Base-by-base conservation (phyloP, 441 rosid genomes). In the Iberis amara region DNA sequence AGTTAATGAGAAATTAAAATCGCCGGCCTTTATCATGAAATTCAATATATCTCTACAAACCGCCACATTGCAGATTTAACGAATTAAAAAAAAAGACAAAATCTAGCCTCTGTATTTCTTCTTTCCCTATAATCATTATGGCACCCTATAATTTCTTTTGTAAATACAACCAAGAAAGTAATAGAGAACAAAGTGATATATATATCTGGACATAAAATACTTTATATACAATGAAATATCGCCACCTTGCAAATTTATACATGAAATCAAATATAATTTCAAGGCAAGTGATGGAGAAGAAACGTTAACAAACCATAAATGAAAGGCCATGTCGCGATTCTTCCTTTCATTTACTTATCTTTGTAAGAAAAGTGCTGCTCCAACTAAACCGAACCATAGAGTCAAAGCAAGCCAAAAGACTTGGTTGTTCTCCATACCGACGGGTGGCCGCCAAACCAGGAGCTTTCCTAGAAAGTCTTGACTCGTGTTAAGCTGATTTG, bases 361-460 rank as follows among this genome's bases (percentile, higher is more conserved):
- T 69, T 88, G 96, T 43, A 83, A 70, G 55, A 88, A 6, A 43
- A 91, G 69, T 12, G 98, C 91, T 39, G 96, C 89, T 49, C 94
- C 95, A 48, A 91, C 95, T 75, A 91, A 78, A 43, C 85, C 83
- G 9, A 91, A 55, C 98, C 98, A 87, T 5, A 88, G 33, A 4
- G 91, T 72, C 71, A 91, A 68, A 44, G 82, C 77, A 30, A 80
- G 64, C 98, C 96, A 91, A 52, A 91, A 88, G 5, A 71, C 77
- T 30, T 55, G 51, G 68, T 66, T 91, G 65, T 85, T 91, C 70
- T 77, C 88, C 61, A 76, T 41, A 4, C 91, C 98, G 0, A 30
- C 65, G 0, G 87, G 87, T 8, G 94, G 89, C 62, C 79, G 81
- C 95, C 96, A 85, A 37, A 74, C 80, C 68, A 88, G 68, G 65